Evolutionary conservation across 1,284 basidiomycete species (phyloP), one percentile per base, ranked within the genome.

Genomic region (Taiwanofungus camphoratus): DNA sequence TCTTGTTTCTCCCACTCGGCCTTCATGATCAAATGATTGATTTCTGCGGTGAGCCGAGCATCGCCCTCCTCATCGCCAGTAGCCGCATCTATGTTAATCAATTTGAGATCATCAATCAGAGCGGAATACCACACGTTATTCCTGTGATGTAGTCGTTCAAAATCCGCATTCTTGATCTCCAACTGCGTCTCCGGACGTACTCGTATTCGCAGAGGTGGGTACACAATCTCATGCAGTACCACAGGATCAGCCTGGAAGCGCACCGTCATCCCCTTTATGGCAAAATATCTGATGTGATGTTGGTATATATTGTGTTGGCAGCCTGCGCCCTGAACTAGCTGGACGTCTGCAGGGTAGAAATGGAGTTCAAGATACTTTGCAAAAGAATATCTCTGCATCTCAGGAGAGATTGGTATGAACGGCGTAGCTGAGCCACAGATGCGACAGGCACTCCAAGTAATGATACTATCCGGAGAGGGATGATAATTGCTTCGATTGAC

Each of bases 221-320:
- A 87, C 9, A 91, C 75, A 22, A 97, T 74, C 60, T 99, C 94
- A 54, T 90, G 87, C 20, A 95, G 66, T 13, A 77, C 71, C 46
- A 98, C 79, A 1, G 81, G 76, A 55, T 97, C 92, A 11, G 92
- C 77, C 58, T 94, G 89, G 59, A 99, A 93, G 12, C 90, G 85
- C 22, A 99, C 80, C 3, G 92, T 92, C 80, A 88, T 84, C 2
- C 83, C 82, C 51, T 77, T 79, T 30, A 74, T 78, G 13, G 90
- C 87, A 64, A 98, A 97, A 65, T 92, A 98, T 32, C 96, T 84
- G 47, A 93, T 82, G 56, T 98, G 93, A 57, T 97, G 85, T 48
- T 86, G 79, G 61, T 93, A 96, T 43, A 94, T 90, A 59, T 99
- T 96, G 65, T 99, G 96, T 41, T 84, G 75, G 61, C 96, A 99